phyloP scores from a whole-genome alignment of 768 basidiomycete genomes.

The Chiua virens region DNA sequence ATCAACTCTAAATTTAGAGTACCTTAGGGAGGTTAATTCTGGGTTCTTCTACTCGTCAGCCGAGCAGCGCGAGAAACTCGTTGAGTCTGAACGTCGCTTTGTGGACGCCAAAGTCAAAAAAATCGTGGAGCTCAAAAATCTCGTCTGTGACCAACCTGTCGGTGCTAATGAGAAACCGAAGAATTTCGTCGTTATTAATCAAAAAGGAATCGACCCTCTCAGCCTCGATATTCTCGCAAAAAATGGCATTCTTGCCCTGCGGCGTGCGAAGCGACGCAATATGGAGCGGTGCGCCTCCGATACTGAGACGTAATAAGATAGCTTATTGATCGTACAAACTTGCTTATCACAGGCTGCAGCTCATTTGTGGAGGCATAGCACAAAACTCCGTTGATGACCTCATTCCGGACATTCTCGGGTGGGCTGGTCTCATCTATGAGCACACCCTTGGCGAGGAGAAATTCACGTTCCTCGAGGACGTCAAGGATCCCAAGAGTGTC shows the following conservation, averaged over 20 bases:
- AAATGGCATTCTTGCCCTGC: conserved; percentile 91
- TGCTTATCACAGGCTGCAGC: conserved; percentile 65
- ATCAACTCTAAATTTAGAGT: conserved; percentile 19
- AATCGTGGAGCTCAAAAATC: conserved; percentile 94
- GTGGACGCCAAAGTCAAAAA: conserved; percentile 94
- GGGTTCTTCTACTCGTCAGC: conserved; percentile 99
- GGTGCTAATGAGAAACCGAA: conserved; percentile 79
- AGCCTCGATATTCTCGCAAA: conserved; percentile 95
- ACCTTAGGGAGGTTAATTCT: conserved; percentile 91
- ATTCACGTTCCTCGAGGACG: conserved; percentile 96
- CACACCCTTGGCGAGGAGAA: conserved; percentile 99
- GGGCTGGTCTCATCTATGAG: conserved; percentile 98
- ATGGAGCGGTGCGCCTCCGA: conserved; percentile 80
- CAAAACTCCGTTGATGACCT: conserved; percentile 99
- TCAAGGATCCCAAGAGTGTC: conserved; percentile 91
- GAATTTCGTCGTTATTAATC: conserved; percentile 94
- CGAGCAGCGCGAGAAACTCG: conserved; percentile 97
- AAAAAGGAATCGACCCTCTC: conserved; percentile 98
- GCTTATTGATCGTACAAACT: conserved; percentile 12
- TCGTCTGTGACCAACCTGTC: conserved; percentile 92
- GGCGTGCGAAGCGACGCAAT: conserved; percentile 95
- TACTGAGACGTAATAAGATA: conserved; percentile 32
- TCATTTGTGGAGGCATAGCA: conserved; percentile 91
- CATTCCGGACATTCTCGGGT: conserved; percentile 86
- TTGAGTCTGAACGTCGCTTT: conserved; percentile 94